Conservation (phyloP, 176 grass and related monocot species). For the Panicum miliaceum region DNA sequence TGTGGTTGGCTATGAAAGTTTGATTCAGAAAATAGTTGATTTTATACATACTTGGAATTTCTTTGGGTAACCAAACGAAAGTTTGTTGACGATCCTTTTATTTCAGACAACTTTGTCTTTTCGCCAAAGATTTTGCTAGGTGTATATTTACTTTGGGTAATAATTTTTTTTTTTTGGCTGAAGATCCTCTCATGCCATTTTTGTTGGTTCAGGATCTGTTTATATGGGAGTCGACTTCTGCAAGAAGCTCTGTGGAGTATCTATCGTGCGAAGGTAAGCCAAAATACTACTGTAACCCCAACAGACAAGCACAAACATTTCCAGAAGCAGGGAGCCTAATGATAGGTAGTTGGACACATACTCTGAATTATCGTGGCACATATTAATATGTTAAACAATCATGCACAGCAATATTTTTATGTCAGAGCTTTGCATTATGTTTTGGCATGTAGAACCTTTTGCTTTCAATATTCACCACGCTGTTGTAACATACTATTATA, state of each 20-base stretch:
- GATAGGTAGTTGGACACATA: background rate
- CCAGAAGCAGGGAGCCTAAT: conserved; percentile 6
- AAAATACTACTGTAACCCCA: conserved; percentile 38
- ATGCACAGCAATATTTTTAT: background rate
- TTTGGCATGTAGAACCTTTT: background rate
- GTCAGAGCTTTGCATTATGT: background rate
- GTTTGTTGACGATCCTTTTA: background rate
- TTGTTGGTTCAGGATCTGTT: conserved; percentile 62
- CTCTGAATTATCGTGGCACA: background rate
- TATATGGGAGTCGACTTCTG: conserved; percentile 96
- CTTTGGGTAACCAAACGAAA: background rate
- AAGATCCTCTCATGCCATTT: conserved; percentile 23
- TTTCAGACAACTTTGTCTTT: background rate
- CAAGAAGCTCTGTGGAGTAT: conserved; percentile 97
- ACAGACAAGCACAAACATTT: conserved; percentile 12
- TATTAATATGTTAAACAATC: conserved; percentile 20
- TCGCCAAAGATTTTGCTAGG: background rate
- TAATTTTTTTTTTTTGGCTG: background rate
- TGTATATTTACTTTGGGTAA: conserved; percentile 27
- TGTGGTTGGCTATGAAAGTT: background rate
- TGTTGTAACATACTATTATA: conserved; percentile 25
- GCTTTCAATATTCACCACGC: background rate
- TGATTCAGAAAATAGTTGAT: conserved; percentile 4
- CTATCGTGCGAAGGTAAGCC: conserved; percentile 88
- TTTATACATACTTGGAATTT: background rate